Base-by-base conservation (phyloP, 192 early-diverging fungal species). In the Entrophospora sp. region DNA sequence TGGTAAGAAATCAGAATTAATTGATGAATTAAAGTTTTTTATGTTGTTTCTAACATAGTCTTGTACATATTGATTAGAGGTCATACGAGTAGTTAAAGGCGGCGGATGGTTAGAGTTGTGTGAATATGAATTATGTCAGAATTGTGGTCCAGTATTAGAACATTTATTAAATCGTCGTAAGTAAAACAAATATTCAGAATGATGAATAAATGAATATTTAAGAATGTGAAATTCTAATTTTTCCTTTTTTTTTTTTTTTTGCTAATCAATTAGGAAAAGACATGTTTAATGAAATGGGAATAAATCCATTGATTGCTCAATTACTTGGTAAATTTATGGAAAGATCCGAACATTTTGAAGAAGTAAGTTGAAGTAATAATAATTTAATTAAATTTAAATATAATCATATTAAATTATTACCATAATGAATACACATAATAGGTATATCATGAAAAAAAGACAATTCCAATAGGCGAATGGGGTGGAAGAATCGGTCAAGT, bases 61-160 rank as follows among this genome's bases (percentile, higher is more conserved):
- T 20, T 55, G 28, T 55, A 6, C 28, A 55, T 31, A 55, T 7
- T 42, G n/a, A 9, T 22, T 22, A 0, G 74, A 75, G 30, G 32
- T 71, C 36, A 55, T 71, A 25, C 37, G 74, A 40, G 74, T 75
- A 4, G 69, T 69, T 18, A 71, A 69, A 67, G 66, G 56, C 31
- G 66, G 31, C 1, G 74, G 74, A 16, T 75, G 74, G 74, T 55
- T 76, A 9, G 74, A 76, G 37, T 64, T 76, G 31, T 63, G 70
- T 4, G 76, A 77, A 31, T 69, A 70, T 66, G 68, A 70, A 55
- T 35, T 55, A 5, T 55, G 52, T 18, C 28, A 55, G 34, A 55
- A 55, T 32, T 34, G 30, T 55, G 52, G 52, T 32, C 52, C 52
- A 16, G 9, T 32, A 16, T 55, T 55, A 6, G 16, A 32, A 55